These are phyloP conservation scores for Gossypium trilobum DNA, from an alignment of 441 rosid genomes.

Conservation along the genomic window DNA sequence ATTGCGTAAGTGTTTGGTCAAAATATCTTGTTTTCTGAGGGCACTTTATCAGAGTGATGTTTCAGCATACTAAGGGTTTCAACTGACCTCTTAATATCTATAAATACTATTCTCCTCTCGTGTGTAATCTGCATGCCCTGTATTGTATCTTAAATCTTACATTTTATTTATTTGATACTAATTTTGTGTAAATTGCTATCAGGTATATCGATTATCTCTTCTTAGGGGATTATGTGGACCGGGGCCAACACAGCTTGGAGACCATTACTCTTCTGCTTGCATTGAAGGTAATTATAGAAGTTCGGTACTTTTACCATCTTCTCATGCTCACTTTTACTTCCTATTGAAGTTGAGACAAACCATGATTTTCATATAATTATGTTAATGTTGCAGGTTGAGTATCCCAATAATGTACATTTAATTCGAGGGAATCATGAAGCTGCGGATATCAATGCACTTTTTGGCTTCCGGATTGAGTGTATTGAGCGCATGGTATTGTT, in stretches of 20 bases:
- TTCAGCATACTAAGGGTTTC: not conserved
- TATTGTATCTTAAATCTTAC: not conserved
- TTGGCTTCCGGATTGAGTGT: conserved; percentile 96
- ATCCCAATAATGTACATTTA: conserved; percentile 78
- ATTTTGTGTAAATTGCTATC: conserved; percentile 29
- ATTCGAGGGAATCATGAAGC: conserved; percentile 99
- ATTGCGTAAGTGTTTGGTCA: conserved; percentile 64
- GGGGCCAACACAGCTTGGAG: conserved; percentile 97
- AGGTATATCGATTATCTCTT: conserved; percentile 97
- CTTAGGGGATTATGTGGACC: conserved; percentile 97
- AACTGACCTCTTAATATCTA: not conserved
- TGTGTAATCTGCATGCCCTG: not conserved
- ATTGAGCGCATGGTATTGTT: conserved; percentile 89
- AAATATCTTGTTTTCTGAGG: not conserved
- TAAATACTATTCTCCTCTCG: not conserved
- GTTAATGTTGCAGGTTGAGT: conserved; percentile 60
- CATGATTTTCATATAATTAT: conserved; percentile 14
- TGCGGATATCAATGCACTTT: conserved; percentile 96
- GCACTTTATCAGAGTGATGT: not conserved
- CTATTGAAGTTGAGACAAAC: conserved; percentile 15
- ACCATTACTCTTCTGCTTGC: conserved; percentile 90
- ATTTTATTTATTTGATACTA: conserved; percentile 13
- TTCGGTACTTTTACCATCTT: not conserved
- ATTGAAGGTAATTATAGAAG: conserved; percentile 51
- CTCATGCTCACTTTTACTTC: conserved; percentile 10